phyloP scores from a whole-genome alignment of 768 basidiomycete genomes.

The Russula abietina region DNA sequence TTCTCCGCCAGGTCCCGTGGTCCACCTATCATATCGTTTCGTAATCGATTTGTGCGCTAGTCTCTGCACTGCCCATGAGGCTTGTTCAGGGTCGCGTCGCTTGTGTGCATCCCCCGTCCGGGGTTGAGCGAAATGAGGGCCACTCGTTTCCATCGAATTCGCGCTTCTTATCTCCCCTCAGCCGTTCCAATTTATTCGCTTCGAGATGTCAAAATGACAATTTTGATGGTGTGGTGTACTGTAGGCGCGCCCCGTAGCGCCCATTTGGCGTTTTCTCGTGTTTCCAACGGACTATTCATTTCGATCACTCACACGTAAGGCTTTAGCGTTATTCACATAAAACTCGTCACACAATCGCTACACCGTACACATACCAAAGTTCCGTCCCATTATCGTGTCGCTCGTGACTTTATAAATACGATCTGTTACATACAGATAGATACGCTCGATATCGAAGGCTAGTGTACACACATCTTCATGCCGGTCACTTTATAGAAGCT shows the following conservation, averaged over 20 bases:
- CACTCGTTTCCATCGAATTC: background rate
- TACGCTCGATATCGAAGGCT: conserved; percentile 16
- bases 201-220: background rate
- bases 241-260: background rate
- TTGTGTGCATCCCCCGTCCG: background rate
- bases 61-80: conserved; percentile 5
- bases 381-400: conserved; percentile 13
- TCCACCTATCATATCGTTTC: background rate
- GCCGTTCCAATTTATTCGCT: background rate
- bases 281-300: conserved; percentile 13
- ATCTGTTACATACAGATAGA: conserved; percentile 23
- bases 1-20: background rate
- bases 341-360: conserved; percentile 10
- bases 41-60: background rate
- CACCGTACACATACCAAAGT: background rate
- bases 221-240: background rate
- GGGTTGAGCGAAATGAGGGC: background rate
- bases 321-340: conserved; percentile 1
- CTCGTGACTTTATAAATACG: conserved; percentile 14
- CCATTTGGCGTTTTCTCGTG: conserved; percentile 2
- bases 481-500: conserved; percentile 5
- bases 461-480: conserved; percentile 17
- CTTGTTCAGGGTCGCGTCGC: background rate
- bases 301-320: conserved; percentile 13
- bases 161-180: background rate